Base-by-base conservation (phyloP, 78 protist species). In the Dictyostelium firmibasis region DNA sequence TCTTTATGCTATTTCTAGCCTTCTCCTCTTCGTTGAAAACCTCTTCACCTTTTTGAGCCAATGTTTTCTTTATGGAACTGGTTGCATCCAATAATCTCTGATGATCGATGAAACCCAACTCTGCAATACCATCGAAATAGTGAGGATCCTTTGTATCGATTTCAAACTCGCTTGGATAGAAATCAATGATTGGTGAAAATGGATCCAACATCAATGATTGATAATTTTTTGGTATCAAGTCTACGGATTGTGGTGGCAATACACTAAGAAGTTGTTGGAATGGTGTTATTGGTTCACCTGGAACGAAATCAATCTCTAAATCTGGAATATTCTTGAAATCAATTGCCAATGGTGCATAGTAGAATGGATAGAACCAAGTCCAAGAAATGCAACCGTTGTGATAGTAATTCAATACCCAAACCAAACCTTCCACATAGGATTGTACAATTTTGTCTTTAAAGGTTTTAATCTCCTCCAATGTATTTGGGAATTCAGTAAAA, bases 311-410 rank as follows among this genome's bases (percentile, higher is more conserved):
- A 6, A 81, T 33, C 20, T 75, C 47, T 25, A 92, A 25, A 2
- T 79, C 41, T 13, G 83, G 41, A 2, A 85, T 20, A 38, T 93
- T 94, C 8, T 27, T 44, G 18, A 98, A 78, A 29, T 86, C 96
- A 20, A 38, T n/a, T 4, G 87, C 83, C 41, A 99, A 25, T 23
- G 99, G 99, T 0, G 99, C 97, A 88, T 97, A 98, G 85, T 98
- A 98, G 89, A 96, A 96, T 41, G 99, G 99, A 75, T 84, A 99
- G 89, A 36, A 98, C 99, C 99, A 99, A 27, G 10, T 14, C 99
- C 99, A 99, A 27, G 97, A 87, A 4, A 88, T 69, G 27, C 96
- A 76, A 20, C 99, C 99, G 4, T 92, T 38, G 89, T 97, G 98
- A 93, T 99, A 99, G 94, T 99, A 99, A 67, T 85, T 75, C 25